These are phyloP conservation scores for Rhodofomes roseus DNA, from an alignment of 1,284 basidiomycete species.

Conservation along the genomic window DNA sequence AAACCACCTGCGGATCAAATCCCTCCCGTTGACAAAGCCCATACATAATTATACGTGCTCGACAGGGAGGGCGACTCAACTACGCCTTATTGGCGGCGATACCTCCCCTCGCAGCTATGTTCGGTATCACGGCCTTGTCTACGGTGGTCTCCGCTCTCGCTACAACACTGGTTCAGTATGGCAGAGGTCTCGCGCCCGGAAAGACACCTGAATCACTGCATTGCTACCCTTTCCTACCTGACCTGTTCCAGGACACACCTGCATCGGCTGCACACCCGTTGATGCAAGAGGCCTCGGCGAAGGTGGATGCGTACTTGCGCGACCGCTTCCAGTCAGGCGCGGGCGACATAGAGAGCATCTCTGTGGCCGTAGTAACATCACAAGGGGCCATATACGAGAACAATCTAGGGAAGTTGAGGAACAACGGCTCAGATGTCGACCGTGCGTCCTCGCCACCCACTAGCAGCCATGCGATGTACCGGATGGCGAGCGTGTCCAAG, in stretches of 20 bases:
- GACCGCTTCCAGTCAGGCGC: constrained; percentile 12
- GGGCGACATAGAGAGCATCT: constrained; percentile 38
- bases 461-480: constrained; percentile 39
- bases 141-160: neutral
- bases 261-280: neutral
- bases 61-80: too few relatives aligned
- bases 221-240: neutral
- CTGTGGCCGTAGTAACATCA: constrained; percentile 38
- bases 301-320: neutral
- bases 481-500: constrained; percentile 47
- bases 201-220: neutral
- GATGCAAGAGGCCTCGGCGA: neutral
- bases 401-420: constrained; percentile 35
- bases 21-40: too few relatives aligned
- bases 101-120: neutral
- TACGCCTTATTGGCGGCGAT: neutral
- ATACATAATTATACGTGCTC: too few relatives aligned
- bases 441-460: constrained; percentile 5
- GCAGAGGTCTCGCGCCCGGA: neutral
- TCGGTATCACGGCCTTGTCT: neutral
- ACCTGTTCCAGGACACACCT: neutral
- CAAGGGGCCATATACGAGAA: constrained; percentile 35
- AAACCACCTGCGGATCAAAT: too few relatives aligned
- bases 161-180: neutral
- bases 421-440: constrained; percentile 37